These are phyloP conservation scores for Ganoderma multipileum DNA, from an alignment of 1,284 basidiomycete species.

Conservation along the genomic window DNA sequence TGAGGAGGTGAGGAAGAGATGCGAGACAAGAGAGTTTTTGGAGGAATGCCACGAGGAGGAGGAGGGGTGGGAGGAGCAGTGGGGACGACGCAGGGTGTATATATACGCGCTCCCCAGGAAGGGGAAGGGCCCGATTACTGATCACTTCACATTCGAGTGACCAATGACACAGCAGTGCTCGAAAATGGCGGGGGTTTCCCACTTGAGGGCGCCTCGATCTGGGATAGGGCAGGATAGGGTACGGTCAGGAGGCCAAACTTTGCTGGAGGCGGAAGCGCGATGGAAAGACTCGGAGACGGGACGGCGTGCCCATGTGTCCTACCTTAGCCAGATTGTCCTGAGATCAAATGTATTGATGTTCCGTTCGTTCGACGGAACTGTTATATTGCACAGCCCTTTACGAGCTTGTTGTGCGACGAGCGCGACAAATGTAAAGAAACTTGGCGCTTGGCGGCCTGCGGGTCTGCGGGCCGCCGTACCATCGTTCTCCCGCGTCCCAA, in stretches of 20 bases:
- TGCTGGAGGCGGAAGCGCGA: slow-evolving; percentile 20
- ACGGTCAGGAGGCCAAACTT: slow-evolving; percentile 25
- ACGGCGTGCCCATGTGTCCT: slow-evolving; percentile 27
- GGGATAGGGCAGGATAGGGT: slow-evolving; percentile 10
- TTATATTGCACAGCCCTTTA: background rate
- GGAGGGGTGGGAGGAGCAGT: background rate
- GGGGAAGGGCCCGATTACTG: slow-evolving; percentile 21
- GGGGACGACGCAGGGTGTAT: slow-evolving; percentile 15
- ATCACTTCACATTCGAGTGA: slow-evolving; percentile 13
- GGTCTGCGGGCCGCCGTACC: background rate
- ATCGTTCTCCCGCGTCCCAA: background rate
- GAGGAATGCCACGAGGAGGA: background rate
- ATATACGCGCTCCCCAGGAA: slow-evolving; percentile 15
- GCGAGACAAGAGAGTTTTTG: slow-evolving; percentile 1
- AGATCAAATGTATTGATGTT: slow-evolving; percentile 22
- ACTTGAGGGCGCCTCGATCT: slow-evolving; percentile 20
- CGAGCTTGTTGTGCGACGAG: background rate
- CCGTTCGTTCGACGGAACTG: background rate
- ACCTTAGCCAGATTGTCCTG: background rate
- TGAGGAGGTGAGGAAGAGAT: slow-evolving; percentile 1
- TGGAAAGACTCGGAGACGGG: slow-evolving; percentile 16
- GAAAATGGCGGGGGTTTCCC: background rate
- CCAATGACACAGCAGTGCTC: background rate
- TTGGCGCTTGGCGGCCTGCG: background rate
- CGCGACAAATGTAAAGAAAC: background rate